Evolutionary conservation across 768 basidiomycete genomes (phyloP), one percentile per base, ranked within the genome.

Genomic region (Termitomyces heimii): DNA sequence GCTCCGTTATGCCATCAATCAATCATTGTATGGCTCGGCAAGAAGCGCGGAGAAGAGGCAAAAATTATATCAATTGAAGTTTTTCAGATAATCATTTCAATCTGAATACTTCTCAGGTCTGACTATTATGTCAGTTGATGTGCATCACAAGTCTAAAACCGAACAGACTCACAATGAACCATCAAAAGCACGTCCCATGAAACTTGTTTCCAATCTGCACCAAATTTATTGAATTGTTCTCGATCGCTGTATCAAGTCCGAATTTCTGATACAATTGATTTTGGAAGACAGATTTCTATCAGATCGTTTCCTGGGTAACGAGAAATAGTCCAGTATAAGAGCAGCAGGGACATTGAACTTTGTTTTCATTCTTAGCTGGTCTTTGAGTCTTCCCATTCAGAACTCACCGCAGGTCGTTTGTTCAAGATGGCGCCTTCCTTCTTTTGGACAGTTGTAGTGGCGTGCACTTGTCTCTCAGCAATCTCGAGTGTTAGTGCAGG

Each of bases 381-480:
- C 56, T 55, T 47, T 54, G 55, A 59, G 43, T 55, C 39, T 9
- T 22, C 29, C 37, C n/a, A 54, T 39, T 31, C 29, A 43, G 40
- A 61, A 55, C 44, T 22, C 44, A 51, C 2, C 57, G 57, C 57
- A 43, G 60, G 60, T 53, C 60, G 51, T 50, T 54, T 20, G 55
- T 59, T 57, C 40, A 56, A 37, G 20, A 62, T 62, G 61, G 31
- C 47, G 6, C 55, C 10, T 37, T 43, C 20, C n/a, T 47, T 48
- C 24, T 32, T 56, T n/a, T 50, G 24, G 24, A 34, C 45, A 13
- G n/a, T 53, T 28, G 8, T 20, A 37, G 40, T 47, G 29, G 35
- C 55, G 9, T 62, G 28, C 26, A 39, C 55, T 31, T 13, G 52
- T 44, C 53, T 62, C 43, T 35, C 53, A 32, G 37, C 34, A 14